phyloP scores from a whole-genome alignment of 1,284 basidiomycete species.

The Heterobasidion annosum region DNA sequence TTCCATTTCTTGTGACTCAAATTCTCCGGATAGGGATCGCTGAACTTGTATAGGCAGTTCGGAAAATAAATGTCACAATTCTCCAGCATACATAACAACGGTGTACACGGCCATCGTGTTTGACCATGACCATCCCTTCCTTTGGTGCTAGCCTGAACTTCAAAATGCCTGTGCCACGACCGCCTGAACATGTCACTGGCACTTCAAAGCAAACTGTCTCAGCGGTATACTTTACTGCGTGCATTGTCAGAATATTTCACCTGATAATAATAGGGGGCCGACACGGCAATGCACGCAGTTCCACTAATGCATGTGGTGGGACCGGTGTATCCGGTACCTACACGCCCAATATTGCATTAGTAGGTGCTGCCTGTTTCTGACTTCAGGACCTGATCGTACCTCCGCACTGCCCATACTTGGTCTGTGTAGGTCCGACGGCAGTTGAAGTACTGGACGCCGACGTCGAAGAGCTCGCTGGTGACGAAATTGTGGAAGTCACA shows the following conservation, averaged over 20 bases:
- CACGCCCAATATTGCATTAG: neutral
- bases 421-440: constrained; percentile 30
- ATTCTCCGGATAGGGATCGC: constrained; percentile 2
- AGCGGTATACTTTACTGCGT: too few species aligned
- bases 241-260: constrained; percentile 16
- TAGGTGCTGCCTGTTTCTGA: neutral
- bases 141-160: neutral
- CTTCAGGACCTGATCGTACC: constrained; percentile 18
- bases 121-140: neutral
- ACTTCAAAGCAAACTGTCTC: neutral
- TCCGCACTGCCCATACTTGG: constrained; percentile 46
- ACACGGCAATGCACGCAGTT: constrained; percentile 32
- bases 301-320: constrained; percentile 35
- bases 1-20: neutral
- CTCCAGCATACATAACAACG: too few species aligned
- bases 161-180: too few species aligned
- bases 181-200: neutral
- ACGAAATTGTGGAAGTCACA: constrained; percentile 10
- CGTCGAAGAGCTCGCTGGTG: constrained; percentile 15
- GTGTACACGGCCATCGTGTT: too few species aligned
- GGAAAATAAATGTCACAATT: too few species aligned
- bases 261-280: constrained; percentile 47
- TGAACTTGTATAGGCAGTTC: neutral
- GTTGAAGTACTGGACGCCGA: constrained; percentile 21
- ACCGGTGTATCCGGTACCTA: constrained; percentile 36